These are phyloP conservation scores for Penicillium herquei DNA, from an alignment of 495 filamentous ascomycete genomes.

Conservation along the genomic window DNA sequence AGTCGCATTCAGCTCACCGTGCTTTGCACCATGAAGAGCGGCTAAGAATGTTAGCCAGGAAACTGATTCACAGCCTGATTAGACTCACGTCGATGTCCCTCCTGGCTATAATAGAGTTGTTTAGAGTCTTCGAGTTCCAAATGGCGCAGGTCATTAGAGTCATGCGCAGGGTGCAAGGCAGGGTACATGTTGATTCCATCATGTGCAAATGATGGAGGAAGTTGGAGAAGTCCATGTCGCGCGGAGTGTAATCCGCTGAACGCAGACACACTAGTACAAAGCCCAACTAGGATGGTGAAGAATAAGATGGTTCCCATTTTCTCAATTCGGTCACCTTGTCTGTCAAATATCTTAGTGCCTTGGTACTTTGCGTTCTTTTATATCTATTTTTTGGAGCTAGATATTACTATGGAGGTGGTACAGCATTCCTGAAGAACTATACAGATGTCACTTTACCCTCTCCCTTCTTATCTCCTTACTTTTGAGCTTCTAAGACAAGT, in stretches of 20 bases:
- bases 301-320: too few species aligned
- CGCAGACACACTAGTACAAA: not conserved
- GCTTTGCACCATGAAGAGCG: constrained; percentile 6
- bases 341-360: too few species aligned
- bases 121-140: not conserved
- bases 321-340: too few species aligned
- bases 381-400: too few species aligned
- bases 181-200: constrained; percentile 3
- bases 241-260: constrained; percentile 1
- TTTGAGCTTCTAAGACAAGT: too few species aligned
- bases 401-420: too few species aligned
- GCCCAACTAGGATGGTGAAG: too few species aligned
- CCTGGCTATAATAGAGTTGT: constrained; percentile 3
- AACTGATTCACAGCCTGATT: not conserved
- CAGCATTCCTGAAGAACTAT: too few species aligned
- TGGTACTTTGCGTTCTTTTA: too few species aligned
- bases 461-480: too few species aligned
- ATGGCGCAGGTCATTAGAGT: not conserved
- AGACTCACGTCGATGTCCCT: constrained; percentile 6
- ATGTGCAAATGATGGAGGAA: not conserved
- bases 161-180: not conserved
- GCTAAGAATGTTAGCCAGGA: not conserved
- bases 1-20: constrained; percentile 1
- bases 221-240: not conserved
- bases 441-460: too few species aligned